Evolutionary conservation across 2,329 filamentous ascomycete genomes (phyloP).

Genomic region (Podosphaera fusca): DNA sequence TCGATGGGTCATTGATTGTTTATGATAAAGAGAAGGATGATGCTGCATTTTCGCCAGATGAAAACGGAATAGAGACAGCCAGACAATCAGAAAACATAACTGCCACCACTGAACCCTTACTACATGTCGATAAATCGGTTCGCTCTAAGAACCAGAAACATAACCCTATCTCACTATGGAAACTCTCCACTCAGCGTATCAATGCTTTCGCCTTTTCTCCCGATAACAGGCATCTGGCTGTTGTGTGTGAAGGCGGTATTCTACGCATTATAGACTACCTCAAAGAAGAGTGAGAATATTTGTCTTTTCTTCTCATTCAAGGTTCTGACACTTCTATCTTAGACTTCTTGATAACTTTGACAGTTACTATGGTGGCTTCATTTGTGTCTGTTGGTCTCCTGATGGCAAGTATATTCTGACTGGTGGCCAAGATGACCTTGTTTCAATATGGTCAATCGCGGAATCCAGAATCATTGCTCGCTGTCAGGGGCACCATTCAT

Average conservation of each 20-base stretch:
- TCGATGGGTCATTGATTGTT: slow-evolving; percentile 74
- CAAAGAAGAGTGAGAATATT: slow-evolving; percentile 50
- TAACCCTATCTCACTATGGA: slow-evolving; percentile 86
- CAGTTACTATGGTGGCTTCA: slow-evolving; percentile 82
- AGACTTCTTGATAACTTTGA: slow-evolving; percentile 72
- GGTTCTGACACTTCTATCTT: slow-evolving; percentile 5
- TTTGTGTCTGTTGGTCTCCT: slow-evolving; percentile 82
- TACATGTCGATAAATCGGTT: slow-evolving; percentile 73
- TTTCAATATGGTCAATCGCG: slow-evolving; percentile 82
- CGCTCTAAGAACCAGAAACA: slow-evolving; percentile 81
- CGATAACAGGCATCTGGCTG: slow-evolving; percentile 63
- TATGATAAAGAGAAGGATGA: slow-evolving; percentile 98
- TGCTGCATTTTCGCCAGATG: slow-evolving; percentile 51
- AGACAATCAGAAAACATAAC: slow-evolving; percentile 13
- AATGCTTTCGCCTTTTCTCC: slow-evolving; percentile 86
- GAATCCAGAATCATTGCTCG: slow-evolving; percentile 71
- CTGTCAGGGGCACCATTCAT: slow-evolving; percentile 87
- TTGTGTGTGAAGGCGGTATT: slow-evolving; percentile 78
- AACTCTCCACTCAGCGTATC: slow-evolving; percentile 71
- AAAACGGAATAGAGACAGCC: slow-evolving; percentile 20
- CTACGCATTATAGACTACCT: slow-evolving; percentile 81
- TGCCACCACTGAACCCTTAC: slow-evolving; percentile 18
- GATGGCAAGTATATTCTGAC: slow-evolving; percentile 91
- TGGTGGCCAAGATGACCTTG: slow-evolving; percentile 83
- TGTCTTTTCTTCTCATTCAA: not conserved